Base-by-base conservation (phyloP, 805 yeast genomes). In the Yarrowia sp. region DNA sequence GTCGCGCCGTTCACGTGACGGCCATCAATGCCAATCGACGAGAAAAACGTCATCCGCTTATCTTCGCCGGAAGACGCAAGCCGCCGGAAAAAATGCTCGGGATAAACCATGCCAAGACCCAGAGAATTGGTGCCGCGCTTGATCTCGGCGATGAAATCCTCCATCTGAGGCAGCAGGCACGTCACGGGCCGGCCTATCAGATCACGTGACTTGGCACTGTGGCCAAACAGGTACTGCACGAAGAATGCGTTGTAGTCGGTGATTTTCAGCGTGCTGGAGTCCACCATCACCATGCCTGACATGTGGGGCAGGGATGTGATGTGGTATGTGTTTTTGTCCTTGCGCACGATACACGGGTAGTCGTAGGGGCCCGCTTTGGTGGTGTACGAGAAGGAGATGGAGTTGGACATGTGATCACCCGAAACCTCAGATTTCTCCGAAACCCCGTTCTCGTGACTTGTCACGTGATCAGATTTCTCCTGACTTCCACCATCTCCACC, bases 31-130 rank as follows among this genome's bases (percentile, higher is more conserved):
- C 96, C 96, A 24, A 50, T 64, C 15, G 67, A 64, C 17, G 58
- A 52, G 34, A 50, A 64, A n/a, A 64, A 64, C 12, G 60, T 52
- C 49, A 52, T 39, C 9, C 40, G 60, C 9, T 50, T 36, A 47
- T 66, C 66, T 12, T 60, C 55, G 38, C 40, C 43, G 10, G 20
- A 38, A 6, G 69, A 66, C 3, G 73, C 75, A 7, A 74, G 69
- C 71, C 87, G 87, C 70, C 98, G 83, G 79, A 94, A 92, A 75
- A 90, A 89, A 77, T 92, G 97, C 76, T 93, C 98, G 0, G 98
- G 96, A 13, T 93, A 79, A 0, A 93, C 97, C 63, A 91, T 78
- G 0, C 97, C 97, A 0, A 89, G 39, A 78, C 70, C 77, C 70
- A 84, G 69, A 6, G 44, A 10, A 38, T 24, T 38, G 3, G 24